A percentile compares a stretch with the other conserved stretches of the same genome.
phyloP scores from a whole-genome alignment of 1,139 yeast genomes.

The Blastobotrys persicus region DNA sequence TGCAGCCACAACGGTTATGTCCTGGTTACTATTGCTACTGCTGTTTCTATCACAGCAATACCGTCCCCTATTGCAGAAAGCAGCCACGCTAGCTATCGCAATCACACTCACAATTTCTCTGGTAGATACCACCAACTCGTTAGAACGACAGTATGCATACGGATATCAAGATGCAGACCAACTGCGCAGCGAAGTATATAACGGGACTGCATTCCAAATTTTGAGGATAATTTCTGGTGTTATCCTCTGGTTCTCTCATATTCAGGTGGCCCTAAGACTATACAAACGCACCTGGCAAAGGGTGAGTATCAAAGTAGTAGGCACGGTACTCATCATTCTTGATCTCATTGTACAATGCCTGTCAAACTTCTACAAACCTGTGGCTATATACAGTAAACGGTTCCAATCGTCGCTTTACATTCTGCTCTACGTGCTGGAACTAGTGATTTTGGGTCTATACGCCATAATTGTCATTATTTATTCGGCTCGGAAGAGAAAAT shows the following conservation, averaged over 20 bases:
- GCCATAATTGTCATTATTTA: conserved; percentile 65
- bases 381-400: conserved; percentile 22
- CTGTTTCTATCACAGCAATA: conserved; percentile 33
- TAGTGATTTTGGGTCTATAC: conserved; percentile 69
- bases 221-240: conserved; percentile 64
- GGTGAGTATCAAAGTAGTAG: conserved; percentile 58
- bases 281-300: conserved; percentile 70
- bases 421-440: conserved; percentile 69
- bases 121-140: conserved; percentile 28
- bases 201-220: conserved; percentile 50
- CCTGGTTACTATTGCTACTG: conserved; percentile 37
- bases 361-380: conserved; percentile 26
- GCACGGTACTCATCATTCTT: conserved; percentile 53
- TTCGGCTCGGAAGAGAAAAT: conserved; percentile 53
- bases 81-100: conserved; percentile 35
- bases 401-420: conserved; percentile 39
- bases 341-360: conserved; percentile 24
- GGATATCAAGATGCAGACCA: conserved; percentile 58
- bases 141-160: conserved; percentile 40
- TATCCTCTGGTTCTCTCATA: conserved; percentile 69
- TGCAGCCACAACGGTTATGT: conserved; percentile 36
- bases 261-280: conserved; percentile 69
- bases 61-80: conserved; percentile 38
- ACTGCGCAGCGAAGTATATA: conserved; percentile 49
- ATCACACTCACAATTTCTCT: conserved; percentile 35